Conservation (phyloP, 2,329 filamentous ascomycete genomes). For the Fusarium neocosmosporiellum region DNA sequence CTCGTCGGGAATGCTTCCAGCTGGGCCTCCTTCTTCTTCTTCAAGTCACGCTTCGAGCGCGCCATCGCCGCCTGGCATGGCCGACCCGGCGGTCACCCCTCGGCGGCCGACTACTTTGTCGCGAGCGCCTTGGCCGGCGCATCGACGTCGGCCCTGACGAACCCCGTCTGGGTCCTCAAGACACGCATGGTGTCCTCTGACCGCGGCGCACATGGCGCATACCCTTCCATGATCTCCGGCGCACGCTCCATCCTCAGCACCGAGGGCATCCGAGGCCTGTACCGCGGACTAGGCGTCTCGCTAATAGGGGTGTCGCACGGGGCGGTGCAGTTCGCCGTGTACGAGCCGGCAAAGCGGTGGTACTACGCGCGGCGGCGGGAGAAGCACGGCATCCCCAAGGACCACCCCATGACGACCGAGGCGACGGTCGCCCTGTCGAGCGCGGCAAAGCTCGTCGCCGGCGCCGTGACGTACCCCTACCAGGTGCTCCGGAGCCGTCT, state of each 20-base stretch:
- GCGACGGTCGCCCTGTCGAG: constrained; percentile 87
- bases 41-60: constrained; percentile 68
- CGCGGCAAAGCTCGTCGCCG: constrained; percentile 85
- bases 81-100: constrained; percentile 28
- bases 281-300: constrained; percentile 85
- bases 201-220: constrained; percentile 78
- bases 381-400: constrained; percentile 19
- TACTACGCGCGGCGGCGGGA: constrained; percentile 62
- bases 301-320: constrained; percentile 91
- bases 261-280: constrained; percentile 85
- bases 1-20: constrained; percentile 89
- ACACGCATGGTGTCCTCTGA: constrained; percentile 95
- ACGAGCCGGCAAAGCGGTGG: constrained; percentile 75
- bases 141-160: constrained; percentile 84
- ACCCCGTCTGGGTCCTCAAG: constrained; percentile 98
- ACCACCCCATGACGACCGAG: constrained; percentile 68
- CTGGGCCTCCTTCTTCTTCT: constrained; percentile 94
- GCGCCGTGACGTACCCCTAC: constrained; percentile 92
- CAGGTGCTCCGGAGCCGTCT: constrained; percentile 90
- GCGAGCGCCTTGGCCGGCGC: constrained; percentile 78
- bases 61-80: constrained; percentile 49
- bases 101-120: constrained; percentile 80
- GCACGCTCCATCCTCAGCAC: constrained; percentile 71
- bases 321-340: constrained; percentile 95
- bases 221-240: constrained; percentile 80